phyloP scores from a whole-genome alignment of 441 rosid species.

The Euphorbia celastroides region DNA sequence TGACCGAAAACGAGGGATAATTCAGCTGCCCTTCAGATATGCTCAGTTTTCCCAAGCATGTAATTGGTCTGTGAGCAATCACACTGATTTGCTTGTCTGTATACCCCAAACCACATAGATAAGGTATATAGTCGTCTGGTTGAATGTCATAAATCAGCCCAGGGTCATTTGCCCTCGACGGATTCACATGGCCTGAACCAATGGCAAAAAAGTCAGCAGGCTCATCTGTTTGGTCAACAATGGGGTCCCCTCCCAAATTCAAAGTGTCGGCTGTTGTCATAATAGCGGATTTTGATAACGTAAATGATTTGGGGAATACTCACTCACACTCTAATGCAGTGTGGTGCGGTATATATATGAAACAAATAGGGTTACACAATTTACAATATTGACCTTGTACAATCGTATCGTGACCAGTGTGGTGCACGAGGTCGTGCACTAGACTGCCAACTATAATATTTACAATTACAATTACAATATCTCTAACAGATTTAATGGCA shows the following conservation, averaged over 20 bases:
- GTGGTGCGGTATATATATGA: too few species aligned
- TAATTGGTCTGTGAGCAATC: slow-evolving; percentile 25
- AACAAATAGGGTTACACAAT: too few species aligned
- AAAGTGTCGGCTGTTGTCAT: slow-evolving; percentile 49
- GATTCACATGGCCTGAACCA: slow-evolving; percentile 60
- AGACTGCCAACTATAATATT: too few species aligned
- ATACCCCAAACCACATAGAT: slow-evolving; percentile 51
- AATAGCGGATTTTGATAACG: too few species aligned
- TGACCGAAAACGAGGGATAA: slow-evolving; percentile 53
- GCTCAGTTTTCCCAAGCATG: slow-evolving; percentile 24
- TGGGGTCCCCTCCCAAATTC: slow-evolving; percentile 31
- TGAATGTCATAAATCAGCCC: slow-evolving; percentile 53
- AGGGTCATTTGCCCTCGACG: slow-evolving; percentile 50
- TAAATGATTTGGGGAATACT: too few species aligned
- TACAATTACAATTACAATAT: too few species aligned
- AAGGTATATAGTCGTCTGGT: slow-evolving; percentile 41
- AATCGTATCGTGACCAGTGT: too few species aligned
- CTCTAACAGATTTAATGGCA: slow-evolving; percentile 70
- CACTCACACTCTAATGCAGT: too few species aligned
- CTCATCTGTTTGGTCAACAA: slow-evolving; percentile 28
- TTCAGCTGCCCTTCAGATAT: slow-evolving; percentile 33
- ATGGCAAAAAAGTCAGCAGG: slow-evolving; percentile 41
- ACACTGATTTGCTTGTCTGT: slow-evolving; percentile 23
- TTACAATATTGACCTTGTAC: too few species aligned
- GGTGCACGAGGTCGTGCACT: too few species aligned